A percentile compares a stretch with the other conserved stretches of the same genome.
Evolutionary conservation across 345 rosid species (phyloP).

Genomic region (Cardamine chenopodiifolia): DNA sequence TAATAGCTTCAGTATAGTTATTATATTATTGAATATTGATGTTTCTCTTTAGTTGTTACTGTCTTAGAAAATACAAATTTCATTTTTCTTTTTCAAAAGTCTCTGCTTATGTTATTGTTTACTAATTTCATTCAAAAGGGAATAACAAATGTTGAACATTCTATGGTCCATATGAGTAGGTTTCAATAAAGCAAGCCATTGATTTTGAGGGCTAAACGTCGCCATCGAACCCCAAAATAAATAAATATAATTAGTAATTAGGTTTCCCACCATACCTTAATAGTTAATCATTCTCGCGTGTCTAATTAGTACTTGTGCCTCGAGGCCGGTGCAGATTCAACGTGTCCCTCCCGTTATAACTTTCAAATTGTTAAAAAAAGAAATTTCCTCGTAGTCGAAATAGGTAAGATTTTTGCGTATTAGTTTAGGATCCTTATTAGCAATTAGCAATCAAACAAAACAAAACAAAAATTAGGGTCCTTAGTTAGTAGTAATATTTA

Average conservation of each 20-base stretch:
- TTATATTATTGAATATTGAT: background rate
- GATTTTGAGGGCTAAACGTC: background rate
- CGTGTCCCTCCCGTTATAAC: conserved; percentile 1
- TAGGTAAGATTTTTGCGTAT: conserved; percentile 15
- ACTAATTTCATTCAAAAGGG: no score
- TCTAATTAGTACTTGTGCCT: background rate
- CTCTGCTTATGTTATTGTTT: no score
- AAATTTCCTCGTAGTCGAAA: background rate
- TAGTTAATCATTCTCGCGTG: no score
- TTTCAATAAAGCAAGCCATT: conserved; percentile 6
- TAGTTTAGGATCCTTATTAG: background rate
- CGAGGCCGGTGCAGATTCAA: background rate
- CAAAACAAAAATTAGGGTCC: background rate
- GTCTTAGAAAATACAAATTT: background rate
- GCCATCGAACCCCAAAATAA: background rate
- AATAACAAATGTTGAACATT: background rate
- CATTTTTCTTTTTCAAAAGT: no score
- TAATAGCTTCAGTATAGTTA: background rate
- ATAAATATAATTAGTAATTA: background rate
- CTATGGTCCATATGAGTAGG: background rate
- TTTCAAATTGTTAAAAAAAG: background rate
- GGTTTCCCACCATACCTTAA: no score
- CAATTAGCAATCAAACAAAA: background rate
- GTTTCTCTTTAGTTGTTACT: background rate
- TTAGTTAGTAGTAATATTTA: background rate